Percentiles rank a stretch among this genome's conserved stretches.
Evolutionary conservation across 306 rosid genomes (phyloP).

Genomic region (Sicyos baderoa): DNA sequence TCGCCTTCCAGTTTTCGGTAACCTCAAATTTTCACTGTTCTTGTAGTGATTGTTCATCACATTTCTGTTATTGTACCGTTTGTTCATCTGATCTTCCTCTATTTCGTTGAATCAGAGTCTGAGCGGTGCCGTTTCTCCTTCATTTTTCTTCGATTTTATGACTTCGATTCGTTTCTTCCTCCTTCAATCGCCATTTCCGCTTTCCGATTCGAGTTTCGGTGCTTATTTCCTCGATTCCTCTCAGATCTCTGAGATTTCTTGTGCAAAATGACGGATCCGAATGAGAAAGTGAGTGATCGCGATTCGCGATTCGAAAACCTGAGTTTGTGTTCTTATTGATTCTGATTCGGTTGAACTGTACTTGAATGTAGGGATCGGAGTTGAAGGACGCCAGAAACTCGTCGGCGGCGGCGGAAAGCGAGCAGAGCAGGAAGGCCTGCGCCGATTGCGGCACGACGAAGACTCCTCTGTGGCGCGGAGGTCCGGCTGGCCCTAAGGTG

Average conservation of each 20-base stretch:
- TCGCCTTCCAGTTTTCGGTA: background rate
- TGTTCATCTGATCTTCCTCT: background rate
- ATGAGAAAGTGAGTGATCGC: constrained; percentile 42
- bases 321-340: background rate
- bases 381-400: constrained; percentile 37
- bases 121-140: background rate
- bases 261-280: constrained; percentile 53
- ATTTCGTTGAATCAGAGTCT: background rate
- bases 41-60: background rate
- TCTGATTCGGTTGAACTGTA: constrained; percentile 11
- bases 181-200: background rate
- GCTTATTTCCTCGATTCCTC: background rate
- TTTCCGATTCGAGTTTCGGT: constrained; percentile 16
- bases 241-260: constrained; percentile 32
- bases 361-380: constrained; percentile 64
- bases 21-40: background rate
- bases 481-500: constrained; percentile 97
- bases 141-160: background rate
- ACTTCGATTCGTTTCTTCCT: background rate
- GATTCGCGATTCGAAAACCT: background rate
- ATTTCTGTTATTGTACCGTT: constrained; percentile 2
- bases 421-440: constrained; percentile 55
- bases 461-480: constrained; percentile 94
- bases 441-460: constrained; percentile 90
- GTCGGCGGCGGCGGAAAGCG: constrained; percentile 34